Conservation (phyloP, 2,329 filamentous ascomycete genomes). For the Dothidotthia symphoricarpi region DNA sequence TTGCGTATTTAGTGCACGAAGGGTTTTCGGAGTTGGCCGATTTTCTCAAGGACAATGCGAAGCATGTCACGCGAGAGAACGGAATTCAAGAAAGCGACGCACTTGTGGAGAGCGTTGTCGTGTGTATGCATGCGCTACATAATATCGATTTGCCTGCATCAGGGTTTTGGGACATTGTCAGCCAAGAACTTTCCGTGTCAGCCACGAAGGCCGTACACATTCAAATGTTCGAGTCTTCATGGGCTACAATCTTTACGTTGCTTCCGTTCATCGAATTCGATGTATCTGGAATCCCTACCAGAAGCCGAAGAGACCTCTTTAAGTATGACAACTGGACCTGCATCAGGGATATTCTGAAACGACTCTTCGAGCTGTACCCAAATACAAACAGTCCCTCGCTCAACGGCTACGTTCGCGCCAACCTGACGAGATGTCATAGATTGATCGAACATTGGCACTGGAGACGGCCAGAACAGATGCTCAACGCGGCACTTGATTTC, state of each 20-base stretch:
- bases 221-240: slow-evolving; percentile 38
- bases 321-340: slow-evolving; percentile 52
- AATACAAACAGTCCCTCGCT: slow-evolving; percentile 48
- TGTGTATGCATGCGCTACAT: slow-evolving; percentile 47
- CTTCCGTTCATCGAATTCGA: slow-evolving; percentile 57
- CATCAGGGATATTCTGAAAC: slow-evolving; percentile 48
- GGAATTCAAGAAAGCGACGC: slow-evolving; percentile 50
- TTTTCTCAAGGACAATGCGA: slow-evolving; percentile 49
- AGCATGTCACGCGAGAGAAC: slow-evolving; percentile 43
- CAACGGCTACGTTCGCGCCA: slow-evolving; percentile 55
- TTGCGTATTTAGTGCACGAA: slow-evolving; percentile 34
- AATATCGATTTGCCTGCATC: slow-evolving; percentile 26
- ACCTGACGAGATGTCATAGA: slow-evolving; percentile 54
- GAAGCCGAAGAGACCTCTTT: slow-evolving; percentile 43
- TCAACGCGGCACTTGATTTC: slow-evolving; percentile 59
- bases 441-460: slow-evolving; percentile 58
- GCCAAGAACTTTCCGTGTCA: slow-evolving; percentile 30
- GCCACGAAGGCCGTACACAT: slow-evolving; percentile 25
- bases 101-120: slow-evolving; percentile 48
- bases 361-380: slow-evolving; percentile 50
- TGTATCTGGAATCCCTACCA: slow-evolving; percentile 46
- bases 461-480: slow-evolving; percentile 54
- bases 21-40: slow-evolving; percentile 41
- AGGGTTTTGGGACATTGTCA: slow-evolving; percentile 48
- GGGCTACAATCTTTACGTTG: slow-evolving; percentile 51